These are phyloP conservation scores for Phalaenopsis aphrodite DNA, from an alignment of 106 monocot species.

Conservation along the genomic window DNA sequence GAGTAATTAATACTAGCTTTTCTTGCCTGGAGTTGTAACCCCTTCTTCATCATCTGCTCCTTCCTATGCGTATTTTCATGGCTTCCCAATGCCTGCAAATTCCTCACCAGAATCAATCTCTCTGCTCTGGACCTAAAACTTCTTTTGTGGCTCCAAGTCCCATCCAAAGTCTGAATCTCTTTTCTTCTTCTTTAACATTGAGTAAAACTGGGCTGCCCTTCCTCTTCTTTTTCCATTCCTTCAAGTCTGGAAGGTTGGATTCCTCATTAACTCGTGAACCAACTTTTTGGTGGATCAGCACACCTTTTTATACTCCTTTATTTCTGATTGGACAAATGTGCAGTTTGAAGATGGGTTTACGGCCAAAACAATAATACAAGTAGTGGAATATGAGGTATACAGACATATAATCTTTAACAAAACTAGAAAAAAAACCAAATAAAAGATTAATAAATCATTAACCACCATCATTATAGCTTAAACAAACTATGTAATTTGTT, in stretches of 20 bases:
- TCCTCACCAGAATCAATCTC: not conserved
- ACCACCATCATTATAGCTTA: too few species aligned
- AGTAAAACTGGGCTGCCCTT: not conserved
- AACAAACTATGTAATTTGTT: too few species aligned
- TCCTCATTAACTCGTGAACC: not conserved
- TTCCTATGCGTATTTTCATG: constrained; percentile 54
- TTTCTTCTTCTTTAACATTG: not conserved
- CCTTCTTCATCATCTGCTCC: constrained; percentile 40
- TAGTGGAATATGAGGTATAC: not conserved
- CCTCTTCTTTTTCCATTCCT: not conserved
- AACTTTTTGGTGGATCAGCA: not conserved
- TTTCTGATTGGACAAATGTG: not conserved
- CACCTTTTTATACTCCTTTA: not conserved
- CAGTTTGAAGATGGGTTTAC: not conserved
- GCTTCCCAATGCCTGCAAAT: constrained; percentile 43
- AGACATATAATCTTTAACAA: not conserved
- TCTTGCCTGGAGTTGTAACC: constrained; percentile 29
- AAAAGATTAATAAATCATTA: too few species aligned
- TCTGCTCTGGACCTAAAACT: not conserved
- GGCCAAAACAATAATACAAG: not conserved
- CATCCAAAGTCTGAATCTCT: not conserved
- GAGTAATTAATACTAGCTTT: constrained; percentile 20
- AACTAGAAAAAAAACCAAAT: too few species aligned
- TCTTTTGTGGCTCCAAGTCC: not conserved
- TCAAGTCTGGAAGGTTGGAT: not conserved